Percentiles rank a stretch among this genome's conserved stretches.
Evolutionary conservation across 2,329 filamentous ascomycete species (phyloP).

Genomic region (Microcera coccophila): DNA sequence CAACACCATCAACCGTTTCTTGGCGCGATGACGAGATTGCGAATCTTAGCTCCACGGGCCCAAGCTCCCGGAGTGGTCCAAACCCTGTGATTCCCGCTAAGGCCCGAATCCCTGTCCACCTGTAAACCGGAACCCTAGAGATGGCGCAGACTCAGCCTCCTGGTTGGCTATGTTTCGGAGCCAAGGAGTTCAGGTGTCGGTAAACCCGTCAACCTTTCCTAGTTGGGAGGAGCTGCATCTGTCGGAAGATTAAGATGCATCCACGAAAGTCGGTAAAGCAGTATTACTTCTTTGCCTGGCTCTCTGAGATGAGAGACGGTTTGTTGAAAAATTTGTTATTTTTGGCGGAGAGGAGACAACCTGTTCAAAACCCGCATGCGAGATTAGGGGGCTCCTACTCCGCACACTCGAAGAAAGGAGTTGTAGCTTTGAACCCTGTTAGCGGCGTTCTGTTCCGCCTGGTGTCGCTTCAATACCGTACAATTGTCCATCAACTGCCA

Average conservation of each 20-base stretch:
- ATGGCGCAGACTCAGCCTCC: too few relatives aligned
- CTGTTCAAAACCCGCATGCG: background rate
- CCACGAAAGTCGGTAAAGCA: background rate
- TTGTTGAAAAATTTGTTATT: background rate
- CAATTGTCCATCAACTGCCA: too few relatives aligned
- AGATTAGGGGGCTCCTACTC: background rate
- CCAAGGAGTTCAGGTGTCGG: constrained; percentile 3
- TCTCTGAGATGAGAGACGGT: background rate
- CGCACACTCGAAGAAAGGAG: background rate
- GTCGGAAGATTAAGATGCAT: background rate
- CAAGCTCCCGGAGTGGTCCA: background rate
- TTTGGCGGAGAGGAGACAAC: too few relatives aligned
- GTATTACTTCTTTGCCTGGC: background rate
- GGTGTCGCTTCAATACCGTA: background rate
- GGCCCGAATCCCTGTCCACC: background rate
- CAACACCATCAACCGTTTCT: too few relatives aligned
- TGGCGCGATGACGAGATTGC: background rate
- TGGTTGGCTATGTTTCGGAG: constrained; percentile 1
- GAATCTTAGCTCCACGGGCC: too few relatives aligned
- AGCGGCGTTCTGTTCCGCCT: background rate
- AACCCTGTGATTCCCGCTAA: background rate
- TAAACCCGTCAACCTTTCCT: constrained; percentile 1
- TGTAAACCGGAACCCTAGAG: background rate
- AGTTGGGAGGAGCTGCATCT: background rate
- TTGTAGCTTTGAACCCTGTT: too few relatives aligned